Evolutionary conservation across 495 filamentous ascomycete genomes (phyloP).

Genomic region (Stereocaulon alpinum): DNA sequence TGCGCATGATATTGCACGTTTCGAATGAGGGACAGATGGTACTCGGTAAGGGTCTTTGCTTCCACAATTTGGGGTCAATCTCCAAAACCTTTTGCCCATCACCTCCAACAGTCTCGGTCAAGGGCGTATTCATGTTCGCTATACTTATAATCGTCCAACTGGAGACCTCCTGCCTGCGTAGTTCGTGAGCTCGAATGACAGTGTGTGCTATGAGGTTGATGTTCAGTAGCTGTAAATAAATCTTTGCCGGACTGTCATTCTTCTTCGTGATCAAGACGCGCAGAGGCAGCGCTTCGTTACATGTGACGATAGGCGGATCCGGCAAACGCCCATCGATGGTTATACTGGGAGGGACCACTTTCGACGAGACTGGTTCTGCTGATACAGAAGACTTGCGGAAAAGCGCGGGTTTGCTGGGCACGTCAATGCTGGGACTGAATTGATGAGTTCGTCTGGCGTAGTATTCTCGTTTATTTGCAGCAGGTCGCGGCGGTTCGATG

Average conservation of each 20-base stretch:
- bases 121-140: conserved; percentile 54
- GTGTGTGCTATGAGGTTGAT: conserved; percentile 74
- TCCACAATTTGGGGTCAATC: conserved; percentile 61
- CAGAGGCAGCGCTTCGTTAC: conserved; percentile 73
- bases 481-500: conserved; percentile 74
- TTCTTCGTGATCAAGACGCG: conserved; percentile 67
- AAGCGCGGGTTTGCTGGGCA: conserved; percentile 42
- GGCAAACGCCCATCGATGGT: conserved; percentile 73
- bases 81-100: conserved; percentile 57
- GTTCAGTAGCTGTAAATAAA: conserved; percentile 70
- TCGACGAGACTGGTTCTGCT: conserved; percentile 14
- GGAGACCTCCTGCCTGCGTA: conserved; percentile 51
- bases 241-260: conserved; percentile 47
- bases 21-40: conserved; percentile 76
- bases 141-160: conserved; percentile 60
- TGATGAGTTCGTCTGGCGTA: conserved; percentile 74
- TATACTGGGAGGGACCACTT: conserved; percentile 38
- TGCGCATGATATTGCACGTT: conserved; percentile 77
- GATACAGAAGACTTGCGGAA: conserved; percentile 37
- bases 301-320: conserved; percentile 79
- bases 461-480: conserved; percentile 59
- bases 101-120: conserved; percentile 32
- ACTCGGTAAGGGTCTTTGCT: conserved; percentile 57
- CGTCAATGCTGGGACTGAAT: conserved; percentile 43
- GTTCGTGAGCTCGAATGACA: conserved; percentile 60